Conservation (phyloP, 345 rosid species). For the Ceriops tagal region DNA sequence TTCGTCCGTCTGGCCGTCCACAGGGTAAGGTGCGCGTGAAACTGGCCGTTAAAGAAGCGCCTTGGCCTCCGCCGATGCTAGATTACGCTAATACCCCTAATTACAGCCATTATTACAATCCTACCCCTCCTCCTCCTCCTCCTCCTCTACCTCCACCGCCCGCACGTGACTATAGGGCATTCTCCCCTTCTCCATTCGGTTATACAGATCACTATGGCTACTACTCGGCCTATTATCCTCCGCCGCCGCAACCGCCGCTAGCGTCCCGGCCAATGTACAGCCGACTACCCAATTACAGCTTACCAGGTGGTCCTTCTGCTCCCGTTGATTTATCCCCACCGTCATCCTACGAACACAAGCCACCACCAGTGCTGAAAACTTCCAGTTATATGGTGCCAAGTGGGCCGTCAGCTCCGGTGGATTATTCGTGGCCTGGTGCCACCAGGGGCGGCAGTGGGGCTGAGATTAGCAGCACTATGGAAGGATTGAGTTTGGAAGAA, state of each 20-base stretch:
- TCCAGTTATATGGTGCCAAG: slow-evolving; percentile 33
- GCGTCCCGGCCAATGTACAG: slow-evolving; percentile 43
- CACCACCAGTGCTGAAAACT: slow-evolving; percentile 24
- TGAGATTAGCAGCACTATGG: slow-evolving; percentile 11
- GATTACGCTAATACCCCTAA: slow-evolving; percentile 42
- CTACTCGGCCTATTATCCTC: slow-evolving; percentile 37
- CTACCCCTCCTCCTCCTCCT: slow-evolving; percentile 45
- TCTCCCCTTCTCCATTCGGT: slow-evolving; percentile 22
- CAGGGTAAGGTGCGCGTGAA: slow-evolving; percentile 19
- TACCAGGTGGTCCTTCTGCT: slow-evolving; percentile 44
- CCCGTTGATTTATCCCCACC: slow-evolving; percentile 35
- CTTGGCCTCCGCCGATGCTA: slow-evolving; percentile 29
- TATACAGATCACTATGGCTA: slow-evolving; percentile 29
- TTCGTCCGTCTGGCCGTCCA: slow-evolving; percentile 23
- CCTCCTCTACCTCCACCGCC: slow-evolving; percentile 25
- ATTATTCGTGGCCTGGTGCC: slow-evolving; percentile 38
- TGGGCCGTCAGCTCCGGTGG: slow-evolving; percentile 56
- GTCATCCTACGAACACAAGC: slow-evolving; percentile 39
- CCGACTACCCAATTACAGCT: slow-evolving; percentile 30
- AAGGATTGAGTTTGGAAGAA: slow-evolving; percentile 46
- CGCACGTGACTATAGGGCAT: slow-evolving; percentile 40
- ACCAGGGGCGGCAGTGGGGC: slow-evolving; percentile 33
- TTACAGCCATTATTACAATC: slow-evolving; percentile 39
- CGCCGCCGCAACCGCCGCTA: slow-evolving; percentile 28
- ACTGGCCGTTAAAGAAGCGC: slow-evolving; percentile 13